phyloP scores from a whole-genome alignment of 495 filamentous ascomycete species.

The Cryomyces antarcticus region DNA sequence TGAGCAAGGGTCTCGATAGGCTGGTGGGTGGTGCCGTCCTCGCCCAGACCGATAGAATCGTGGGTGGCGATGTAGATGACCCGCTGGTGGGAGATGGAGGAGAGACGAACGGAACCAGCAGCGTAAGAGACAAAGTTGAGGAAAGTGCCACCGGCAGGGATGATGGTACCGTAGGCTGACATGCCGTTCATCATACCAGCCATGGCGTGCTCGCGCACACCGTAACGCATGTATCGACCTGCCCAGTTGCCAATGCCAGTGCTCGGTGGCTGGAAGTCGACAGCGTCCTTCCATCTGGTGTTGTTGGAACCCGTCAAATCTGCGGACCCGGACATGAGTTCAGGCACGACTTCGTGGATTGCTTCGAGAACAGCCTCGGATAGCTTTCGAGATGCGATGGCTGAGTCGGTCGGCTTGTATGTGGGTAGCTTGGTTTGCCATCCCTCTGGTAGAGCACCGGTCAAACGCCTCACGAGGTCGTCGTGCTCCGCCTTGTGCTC shows the following conservation, averaged over 20 bases:
- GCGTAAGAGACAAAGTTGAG: conserved; percentile 99
- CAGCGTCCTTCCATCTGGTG: conserved; percentile 89
- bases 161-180: conserved; percentile 81
- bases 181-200: conserved; percentile 97
- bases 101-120: conserved; percentile 84
- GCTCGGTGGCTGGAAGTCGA: conserved; percentile 90
- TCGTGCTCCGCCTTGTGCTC: conserved; percentile 55
- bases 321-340: conserved; percentile 87
- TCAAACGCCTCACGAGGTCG: conserved; percentile 66
- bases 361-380: conserved; percentile 85
- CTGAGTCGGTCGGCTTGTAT: conserved; percentile 74
- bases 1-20: conserved; percentile 98
- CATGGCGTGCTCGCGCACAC: conserved; percentile 96
- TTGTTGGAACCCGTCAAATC: conserved; percentile 98
- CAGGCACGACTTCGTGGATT: conserved; percentile 65
- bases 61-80: conserved; percentile 95
- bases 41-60: conserved; percentile 97
- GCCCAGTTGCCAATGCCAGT: conserved; percentile 66
- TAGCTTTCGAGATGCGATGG: conserved; percentile 80
- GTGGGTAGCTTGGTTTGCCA: conserved; percentile 89
- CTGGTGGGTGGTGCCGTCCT: conserved; percentile 97
- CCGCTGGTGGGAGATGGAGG: conserved; percentile 76
- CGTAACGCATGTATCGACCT: conserved; percentile 91
- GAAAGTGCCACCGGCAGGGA: conserved; percentile 92
- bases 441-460: conserved; percentile 74